Base-by-base conservation (phyloP, 495 filamentous ascomycete genomes). In the Xylaria castorea region DNA sequence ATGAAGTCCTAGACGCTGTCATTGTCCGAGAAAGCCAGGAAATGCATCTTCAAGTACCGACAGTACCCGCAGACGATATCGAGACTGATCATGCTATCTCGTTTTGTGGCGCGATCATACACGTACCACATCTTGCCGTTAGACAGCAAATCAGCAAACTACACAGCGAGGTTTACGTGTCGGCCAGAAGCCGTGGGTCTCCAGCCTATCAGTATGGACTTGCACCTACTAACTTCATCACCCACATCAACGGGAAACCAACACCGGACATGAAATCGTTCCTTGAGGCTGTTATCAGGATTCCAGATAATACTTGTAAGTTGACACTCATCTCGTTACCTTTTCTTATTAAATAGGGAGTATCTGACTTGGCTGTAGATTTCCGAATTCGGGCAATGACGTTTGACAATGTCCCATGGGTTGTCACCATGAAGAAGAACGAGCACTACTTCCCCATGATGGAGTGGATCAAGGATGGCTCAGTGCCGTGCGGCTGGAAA, bases 361-460 rank as follows among this genome's bases (percentile, higher is more conserved):
- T 53, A 60, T 44, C 75, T 78, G 71, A 79, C 61, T 38, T 25
- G 25, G 14, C 32, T 30, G 70, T 70, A 90, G 88, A 99, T 83
- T 98, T 99, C 90, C 89, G 97, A 30, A 86, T 99, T 18, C 91
- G 92, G 73, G 93, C 95, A 12, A 92, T 97, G 78, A 98, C 96
- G 2, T 99, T 98, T 77, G 96, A 99, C 79, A 97, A 96, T 73
- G 94, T 98, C 20, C 95, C 94, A 18, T 99, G 95, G 92, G 93
- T 98, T 32, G 92, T 96, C 25, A 98, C 95, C 34, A 98, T 99
- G 91, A 99, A 99, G 90, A 99, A 99, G 90, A 97, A 97, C 80
- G 97, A 99, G 80, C 96, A 99, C 81, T 99, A 99, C 79, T 97
- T 97, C 87, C 93, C 94, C 14, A 95, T 93, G 71, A 92, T 93